Conservation (phyloP, 2,329 filamentous ascomycete species). For the Colletotrichum zoysiae region DNA sequence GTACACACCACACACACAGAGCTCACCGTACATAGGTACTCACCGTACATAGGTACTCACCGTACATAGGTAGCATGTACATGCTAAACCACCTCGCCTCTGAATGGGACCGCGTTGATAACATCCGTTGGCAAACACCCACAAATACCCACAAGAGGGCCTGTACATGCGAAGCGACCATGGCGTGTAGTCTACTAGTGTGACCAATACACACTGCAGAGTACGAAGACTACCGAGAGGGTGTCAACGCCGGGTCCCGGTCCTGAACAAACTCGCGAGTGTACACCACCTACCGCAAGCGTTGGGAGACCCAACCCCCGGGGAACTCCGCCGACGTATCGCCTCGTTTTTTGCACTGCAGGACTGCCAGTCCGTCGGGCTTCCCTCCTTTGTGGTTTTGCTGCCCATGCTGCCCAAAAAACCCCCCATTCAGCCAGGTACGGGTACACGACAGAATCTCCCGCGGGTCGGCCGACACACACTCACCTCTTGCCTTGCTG, state of each 20-base stretch:
- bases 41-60: neutral
- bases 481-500: neutral
- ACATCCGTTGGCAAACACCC: constrained; percentile 11
- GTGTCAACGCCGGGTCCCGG: neutral
- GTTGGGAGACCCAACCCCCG: no score
- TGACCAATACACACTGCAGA: neutral
- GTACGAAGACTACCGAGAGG: neutral
- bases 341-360: neutral
- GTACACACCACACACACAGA: neutral
- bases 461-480: neutral
- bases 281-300: neutral
- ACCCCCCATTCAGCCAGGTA: neutral
- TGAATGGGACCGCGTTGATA: constrained; percentile 3
- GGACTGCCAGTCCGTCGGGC: neutral
- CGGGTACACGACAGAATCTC: neutral
- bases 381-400: neutral
- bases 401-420: constrained; percentile 4
- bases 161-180: neutral
- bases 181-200: neutral
- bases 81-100: constrained; percentile 23
- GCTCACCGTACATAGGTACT: neutral
- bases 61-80: neutral
- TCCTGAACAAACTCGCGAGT: no score
- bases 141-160: constrained; percentile 17
- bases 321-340: neutral